Evolutionary conservation across 2,329 filamentous ascomycete species (phyloP).

Genomic region (Torrubiellomyces zombiae): DNA sequence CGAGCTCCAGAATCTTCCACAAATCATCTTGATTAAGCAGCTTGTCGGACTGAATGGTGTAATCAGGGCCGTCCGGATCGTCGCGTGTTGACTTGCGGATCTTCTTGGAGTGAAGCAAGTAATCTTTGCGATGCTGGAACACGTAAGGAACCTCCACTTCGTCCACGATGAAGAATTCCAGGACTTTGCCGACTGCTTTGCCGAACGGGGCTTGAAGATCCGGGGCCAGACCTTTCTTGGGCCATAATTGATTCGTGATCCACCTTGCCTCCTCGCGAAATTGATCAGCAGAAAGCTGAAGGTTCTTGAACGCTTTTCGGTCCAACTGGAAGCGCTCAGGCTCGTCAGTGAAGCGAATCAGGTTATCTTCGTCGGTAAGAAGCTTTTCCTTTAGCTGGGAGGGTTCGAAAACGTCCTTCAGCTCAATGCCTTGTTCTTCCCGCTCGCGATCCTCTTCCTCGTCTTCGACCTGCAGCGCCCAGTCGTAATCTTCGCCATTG

Average conservation of each 20-base stretch:
- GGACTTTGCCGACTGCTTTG: constrained; percentile 74
- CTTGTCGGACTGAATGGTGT: constrained; percentile 66
- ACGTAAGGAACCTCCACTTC: constrained; percentile 95
- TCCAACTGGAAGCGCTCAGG: constrained; percentile 91
- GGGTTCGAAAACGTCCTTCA: constrained; percentile 97
- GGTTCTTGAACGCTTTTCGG: constrained; percentile 70
- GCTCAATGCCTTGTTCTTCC: constrained; percentile 70
- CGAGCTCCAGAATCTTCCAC: constrained; percentile 87
- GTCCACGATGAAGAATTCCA: constrained; percentile 89
- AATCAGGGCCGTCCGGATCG: constrained; percentile 55
- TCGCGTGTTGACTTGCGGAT: constrained; percentile 41
- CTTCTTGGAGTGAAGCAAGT: constrained; percentile 78
- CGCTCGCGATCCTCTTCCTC: constrained; percentile 64
- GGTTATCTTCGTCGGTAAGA: constrained; percentile 87
- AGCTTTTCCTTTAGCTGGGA: constrained; percentile 88
- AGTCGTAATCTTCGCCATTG: constrained; percentile 88
- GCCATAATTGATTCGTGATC: constrained; percentile 82
- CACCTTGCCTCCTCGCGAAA: constrained; percentile 80
- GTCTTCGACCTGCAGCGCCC: constrained; percentile 79
- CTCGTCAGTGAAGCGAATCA: constrained; percentile 74
- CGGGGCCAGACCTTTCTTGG: constrained; percentile 59
- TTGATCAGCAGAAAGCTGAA: constrained; percentile 67
- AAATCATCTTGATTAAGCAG: constrained; percentile 82
- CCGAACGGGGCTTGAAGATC: constrained; percentile 72
- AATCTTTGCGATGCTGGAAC: constrained; percentile 95